phyloP scores from a whole-genome alignment of 2,329 filamentous ascomycete genomes.

The Neopestalotiopsis sp. region DNA sequence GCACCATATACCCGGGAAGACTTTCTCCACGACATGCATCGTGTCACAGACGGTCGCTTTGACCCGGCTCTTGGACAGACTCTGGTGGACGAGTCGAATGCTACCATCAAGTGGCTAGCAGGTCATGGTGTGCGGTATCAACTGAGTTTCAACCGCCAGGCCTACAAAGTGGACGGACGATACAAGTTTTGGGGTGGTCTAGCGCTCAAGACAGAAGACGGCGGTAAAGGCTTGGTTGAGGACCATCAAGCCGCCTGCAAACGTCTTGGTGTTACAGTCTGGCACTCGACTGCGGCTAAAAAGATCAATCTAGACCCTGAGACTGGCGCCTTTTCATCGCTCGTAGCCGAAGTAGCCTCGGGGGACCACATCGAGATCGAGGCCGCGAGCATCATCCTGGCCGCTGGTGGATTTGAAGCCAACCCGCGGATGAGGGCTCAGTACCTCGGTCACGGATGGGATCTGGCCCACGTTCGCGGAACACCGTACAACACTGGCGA shows the following conservation, averaged over 20 bases:
- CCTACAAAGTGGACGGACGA: slow-evolving; percentile 65
- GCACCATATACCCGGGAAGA: slow-evolving; percentile 57
- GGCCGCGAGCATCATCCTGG: slow-evolving; percentile 49
- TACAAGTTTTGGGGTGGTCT: slow-evolving; percentile 72
- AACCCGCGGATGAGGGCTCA: slow-evolving; percentile 60
- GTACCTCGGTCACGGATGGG: slow-evolving; percentile 63
- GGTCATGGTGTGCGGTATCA: slow-evolving; percentile 60
- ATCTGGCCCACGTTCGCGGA: slow-evolving; percentile 64
- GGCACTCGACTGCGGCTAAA: slow-evolving; percentile 51
- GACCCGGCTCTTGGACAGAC: slow-evolving; percentile 52
- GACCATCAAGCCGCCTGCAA: slow-evolving; percentile 51
- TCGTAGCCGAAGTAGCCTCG: neutral
- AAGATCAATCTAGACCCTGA: slow-evolving; percentile 39
- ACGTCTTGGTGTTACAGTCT: slow-evolving; percentile 46
- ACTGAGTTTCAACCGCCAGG: slow-evolving; percentile 68
- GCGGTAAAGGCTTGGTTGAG: slow-evolving; percentile 50
- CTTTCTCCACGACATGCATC: slow-evolving; percentile 60
- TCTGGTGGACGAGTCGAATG: slow-evolving; percentile 57
- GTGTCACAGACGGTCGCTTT: slow-evolving; percentile 59
- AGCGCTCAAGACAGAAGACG: slow-evolving; percentile 52
- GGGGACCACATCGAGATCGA: slow-evolving; percentile 7
- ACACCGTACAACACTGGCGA: slow-evolving; percentile 70
- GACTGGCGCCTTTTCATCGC: slow-evolving; percentile 6
- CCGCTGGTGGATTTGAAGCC: slow-evolving; percentile 69
- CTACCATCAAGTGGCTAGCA: slow-evolving; percentile 59